Percentiles rank a stretch among this genome's conserved stretches.
Evolutionary conservation across 2,329 filamentous ascomycete species (phyloP).

Genomic region (Westerdykella aurantiaca): DNA sequence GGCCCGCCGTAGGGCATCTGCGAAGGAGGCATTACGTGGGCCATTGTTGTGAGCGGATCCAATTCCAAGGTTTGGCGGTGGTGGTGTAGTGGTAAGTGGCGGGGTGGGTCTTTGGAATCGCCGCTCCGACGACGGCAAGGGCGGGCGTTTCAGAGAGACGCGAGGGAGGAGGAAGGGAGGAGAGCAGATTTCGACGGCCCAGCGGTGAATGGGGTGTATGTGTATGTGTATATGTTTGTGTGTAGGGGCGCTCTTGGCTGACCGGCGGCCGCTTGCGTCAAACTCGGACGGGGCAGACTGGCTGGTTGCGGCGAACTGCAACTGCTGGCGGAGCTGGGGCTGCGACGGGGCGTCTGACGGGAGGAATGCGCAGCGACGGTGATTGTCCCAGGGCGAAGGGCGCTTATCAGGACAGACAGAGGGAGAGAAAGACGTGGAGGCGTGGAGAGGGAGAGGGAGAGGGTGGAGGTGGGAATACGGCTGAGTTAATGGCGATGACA

Average conservation of each 20-base stretch:
- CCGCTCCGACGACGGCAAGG: not conserved
- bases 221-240: too few species aligned
- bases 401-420: too few species aligned
- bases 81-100: constrained; percentile 18
- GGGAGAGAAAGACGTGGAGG: too few species aligned
- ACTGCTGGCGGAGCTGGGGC: too few species aligned
- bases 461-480: not conserved
- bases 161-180: not conserved
- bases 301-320: too few species aligned
- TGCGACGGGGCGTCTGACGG: too few species aligned
- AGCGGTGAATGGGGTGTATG: too few species aligned
- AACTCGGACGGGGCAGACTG: too few species aligned
- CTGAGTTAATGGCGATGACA: not conserved
- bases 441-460: too few species aligned
- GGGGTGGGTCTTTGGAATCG: not conserved
- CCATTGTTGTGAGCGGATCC: constrained; percentile 16
- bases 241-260: not conserved
- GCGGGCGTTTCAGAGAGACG: not conserved
- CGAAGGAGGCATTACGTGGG: constrained; percentile 22
- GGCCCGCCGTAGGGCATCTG: constrained; percentile 23
- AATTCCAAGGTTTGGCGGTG: constrained; percentile 4
- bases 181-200: too few species aligned
- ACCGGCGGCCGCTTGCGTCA: not conserved
- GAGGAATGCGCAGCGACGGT: too few species aligned
- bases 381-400: too few species aligned